Base-by-base conservation (phyloP, 345 rosid species). In the Noccaea bulbosa region DNA sequence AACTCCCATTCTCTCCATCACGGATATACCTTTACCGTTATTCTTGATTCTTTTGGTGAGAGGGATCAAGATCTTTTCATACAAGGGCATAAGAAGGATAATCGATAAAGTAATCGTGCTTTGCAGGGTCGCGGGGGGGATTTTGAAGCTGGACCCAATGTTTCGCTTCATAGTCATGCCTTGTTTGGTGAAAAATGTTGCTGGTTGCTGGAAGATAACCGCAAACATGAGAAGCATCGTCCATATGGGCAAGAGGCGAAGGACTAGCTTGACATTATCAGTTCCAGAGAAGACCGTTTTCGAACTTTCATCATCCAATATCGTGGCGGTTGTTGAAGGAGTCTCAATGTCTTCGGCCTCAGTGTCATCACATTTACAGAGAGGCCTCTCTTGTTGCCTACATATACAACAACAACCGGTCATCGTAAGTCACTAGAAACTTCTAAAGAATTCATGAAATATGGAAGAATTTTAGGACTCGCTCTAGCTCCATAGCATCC, bases 101-200 rank as follows among this genome's bases (percentile, higher is more conserved):
- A 94, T 86, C 4, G 99, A 91, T 35, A 91, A 46, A 1, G 96
- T 88, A 33, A 94, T 89, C 1, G 93, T 73, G 56, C 99, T 94
- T 72, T 89, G 96, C 10, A 94, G 80, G 2, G 99, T 88, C 0
- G 99, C 99, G 0, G 99, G 93, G 1, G 99, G 99, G 71, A 94
- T 85, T 82, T 79, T 88, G 84, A 94, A 85, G 77, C 53, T 69
- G 46, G 74, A 46, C 4, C 96, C 94, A 0, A 93, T 79, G 77
- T 59, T 91, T 52, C 96, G 78, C 66, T 81, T 73, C 97, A 93
- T 91, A 7, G 85, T 84, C 85, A 79, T 82, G 47, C 98, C 98
- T 79, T 93, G 98, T 72, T 93, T 93, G 8, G 96, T 89, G 59
- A 93, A 93, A 74, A 93, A 91, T 3, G 98, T 93, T 0, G 87